Conservation (phyloP, 345 rosid genomes). For the thale cress (Arabidopsis thaliana) region TAIR10.1 NC_003071.7:10390501-10391000, state of each 20-base stretch:
- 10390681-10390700: slow-evolving; percentile 9
- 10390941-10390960: background rate
- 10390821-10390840: background rate
- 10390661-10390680: background rate
- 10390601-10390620: background rate
- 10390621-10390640: background rate
- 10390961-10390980: slow-evolving; percentile 1
- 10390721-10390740: background rate
- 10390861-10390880: background rate
- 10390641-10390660: background rate
- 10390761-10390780: background rate
- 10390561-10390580: background rate
- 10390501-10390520: slow-evolving; percentile 21
- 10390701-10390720: background rate
- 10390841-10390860: background rate
- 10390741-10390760: too few species aligned
- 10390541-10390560: background rate
- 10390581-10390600: background rate
- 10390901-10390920: background rate
- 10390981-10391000: background rate
- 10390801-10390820: background rate
- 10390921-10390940: background rate
- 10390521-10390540: background rate
- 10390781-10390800: background rate
- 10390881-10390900: background rate